These are phyloP conservation scores for Hamigera avellanea DNA, from an alignment of 495 filamentous ascomycete genomes.

Conservation along the genomic window DNA sequence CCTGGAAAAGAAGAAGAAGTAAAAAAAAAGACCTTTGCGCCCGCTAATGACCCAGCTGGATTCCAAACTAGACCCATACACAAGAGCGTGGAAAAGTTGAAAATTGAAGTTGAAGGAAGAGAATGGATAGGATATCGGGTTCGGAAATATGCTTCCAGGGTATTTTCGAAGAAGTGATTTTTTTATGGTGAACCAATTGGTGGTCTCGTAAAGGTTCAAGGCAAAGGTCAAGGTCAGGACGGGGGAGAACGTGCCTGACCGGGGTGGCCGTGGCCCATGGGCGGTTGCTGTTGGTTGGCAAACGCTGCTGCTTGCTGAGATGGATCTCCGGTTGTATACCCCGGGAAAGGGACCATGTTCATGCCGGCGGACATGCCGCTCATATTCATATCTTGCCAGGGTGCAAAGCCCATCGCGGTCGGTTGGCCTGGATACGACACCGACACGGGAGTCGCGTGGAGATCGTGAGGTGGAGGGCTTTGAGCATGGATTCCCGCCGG, in stretches of 20 bases:
- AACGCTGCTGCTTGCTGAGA: slow-evolving; percentile 20
- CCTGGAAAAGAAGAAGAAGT: slow-evolving; percentile 7
- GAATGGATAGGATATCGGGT: not conserved
- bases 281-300: slow-evolving; percentile 14
- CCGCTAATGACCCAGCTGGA: slow-evolving; percentile 34
- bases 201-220: too few species aligned
- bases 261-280: slow-evolving; percentile 31
- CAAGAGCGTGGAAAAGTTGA: slow-evolving; percentile 7
- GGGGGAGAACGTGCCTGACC: slow-evolving; percentile 16
- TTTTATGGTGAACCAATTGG: too few species aligned
- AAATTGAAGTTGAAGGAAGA: not conserved
- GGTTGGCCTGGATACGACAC: slow-evolving; percentile 25
- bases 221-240: too few species aligned
- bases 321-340: slow-evolving; percentile 23
- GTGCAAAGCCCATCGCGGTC: slow-evolving; percentile 21
- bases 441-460: slow-evolving; percentile 19
- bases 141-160: too few species aligned
- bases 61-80: slow-evolving; percentile 21
- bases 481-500: slow-evolving; percentile 10
- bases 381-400: slow-evolving; percentile 32
- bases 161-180: too few species aligned
- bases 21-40: slow-evolving; percentile 28
- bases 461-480: slow-evolving; percentile 17
- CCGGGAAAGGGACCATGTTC: slow-evolving; percentile 26
- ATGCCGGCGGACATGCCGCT: slow-evolving; percentile 21